A percentile compares a stretch with the other conserved stretches of the same genome.
phyloP scores from a whole-genome alignment of 108 stramenopile species.

The Pseudonitzschia multiseries region DNA sequence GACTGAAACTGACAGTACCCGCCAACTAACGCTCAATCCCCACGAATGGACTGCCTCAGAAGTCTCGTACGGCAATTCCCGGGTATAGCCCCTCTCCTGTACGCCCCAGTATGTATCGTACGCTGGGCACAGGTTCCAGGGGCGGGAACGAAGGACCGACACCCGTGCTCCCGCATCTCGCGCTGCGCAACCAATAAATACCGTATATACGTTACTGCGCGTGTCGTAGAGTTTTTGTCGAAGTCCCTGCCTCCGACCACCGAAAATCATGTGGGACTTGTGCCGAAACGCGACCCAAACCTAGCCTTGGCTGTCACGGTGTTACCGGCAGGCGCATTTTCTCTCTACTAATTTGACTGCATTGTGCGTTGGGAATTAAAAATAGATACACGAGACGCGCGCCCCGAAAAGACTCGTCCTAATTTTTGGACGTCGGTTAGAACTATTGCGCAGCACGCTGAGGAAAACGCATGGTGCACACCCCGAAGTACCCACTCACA shows the following conservation, averaged over 20 bases:
- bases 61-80: too few relatives aligned
- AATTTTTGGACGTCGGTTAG: conserved; percentile 2
- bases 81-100: too few relatives aligned
- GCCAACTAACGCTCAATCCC: not conserved
- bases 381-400: not conserved
- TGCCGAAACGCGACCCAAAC: not conserved
- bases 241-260: not conserved
- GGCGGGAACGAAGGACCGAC: too few relatives aligned
- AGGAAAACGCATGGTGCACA: not conserved
- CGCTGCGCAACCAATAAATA: too few relatives aligned
- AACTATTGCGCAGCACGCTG: not conserved
- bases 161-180: too few relatives aligned
- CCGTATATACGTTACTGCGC: too few relatives aligned
- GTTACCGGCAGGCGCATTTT: not conserved
- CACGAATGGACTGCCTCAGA: not conserved
- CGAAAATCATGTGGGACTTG: not conserved
- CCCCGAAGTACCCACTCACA: not conserved
- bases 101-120: too few relatives aligned
- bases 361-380: conserved; percentile 13
- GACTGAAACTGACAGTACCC: not conserved
- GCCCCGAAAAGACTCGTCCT: not conserved
- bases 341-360: not conserved
- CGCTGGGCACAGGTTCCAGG: too few relatives aligned
- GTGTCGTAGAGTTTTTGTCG: not conserved
- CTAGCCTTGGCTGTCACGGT: not conserved